These are phyloP conservation scores for Aureobasidium melanogenum DNA, from an alignment of 2,329 filamentous ascomycete genomes.

Conservation along the genomic window DNA sequence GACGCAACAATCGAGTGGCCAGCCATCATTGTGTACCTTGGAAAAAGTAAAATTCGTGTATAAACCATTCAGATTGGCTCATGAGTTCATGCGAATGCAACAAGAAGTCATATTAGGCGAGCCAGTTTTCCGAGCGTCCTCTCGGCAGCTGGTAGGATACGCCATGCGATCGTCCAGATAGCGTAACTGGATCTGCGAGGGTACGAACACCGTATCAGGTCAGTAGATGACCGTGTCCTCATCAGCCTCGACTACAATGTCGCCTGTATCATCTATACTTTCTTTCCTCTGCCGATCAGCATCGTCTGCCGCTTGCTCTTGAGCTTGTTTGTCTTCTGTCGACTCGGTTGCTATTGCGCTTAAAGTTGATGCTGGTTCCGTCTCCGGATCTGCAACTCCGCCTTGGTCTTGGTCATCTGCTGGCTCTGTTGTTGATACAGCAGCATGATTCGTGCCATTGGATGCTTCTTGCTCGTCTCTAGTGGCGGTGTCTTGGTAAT, in stretches of 20 bases:
- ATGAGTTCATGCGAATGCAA: neutral
- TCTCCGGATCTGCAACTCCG: neutral
- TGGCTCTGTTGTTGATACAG: neutral
- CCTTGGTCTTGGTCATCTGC: neutral
- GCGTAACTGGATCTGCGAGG: neutral
- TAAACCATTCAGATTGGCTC: neutral
- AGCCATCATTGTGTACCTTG: neutral
- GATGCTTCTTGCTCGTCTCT: neutral
- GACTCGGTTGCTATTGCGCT: neutral
- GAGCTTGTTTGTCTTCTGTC: constrained; percentile 9
- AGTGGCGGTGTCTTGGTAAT: neutral
- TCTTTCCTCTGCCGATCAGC: constrained; percentile 16
- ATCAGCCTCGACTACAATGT: constrained; percentile 73
- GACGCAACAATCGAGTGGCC: neutral
- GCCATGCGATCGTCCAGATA: neutral
- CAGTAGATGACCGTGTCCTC: constrained; percentile 91
- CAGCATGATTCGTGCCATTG: neutral
- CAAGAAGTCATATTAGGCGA: neutral
- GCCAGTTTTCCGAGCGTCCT: neutral
- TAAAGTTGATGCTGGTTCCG: neutral
- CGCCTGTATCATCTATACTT: constrained; percentile 56
- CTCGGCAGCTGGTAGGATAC: neutral
- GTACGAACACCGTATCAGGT: constrained; percentile 16
- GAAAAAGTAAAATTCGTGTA: neutral
- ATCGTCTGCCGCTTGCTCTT: neutral